Percentiles rank a stretch among this genome's conserved stretches.
Evolutionary conservation across 208 protist species (phyloP).

Genomic region (Trypanosoma cruzi): DNA sequence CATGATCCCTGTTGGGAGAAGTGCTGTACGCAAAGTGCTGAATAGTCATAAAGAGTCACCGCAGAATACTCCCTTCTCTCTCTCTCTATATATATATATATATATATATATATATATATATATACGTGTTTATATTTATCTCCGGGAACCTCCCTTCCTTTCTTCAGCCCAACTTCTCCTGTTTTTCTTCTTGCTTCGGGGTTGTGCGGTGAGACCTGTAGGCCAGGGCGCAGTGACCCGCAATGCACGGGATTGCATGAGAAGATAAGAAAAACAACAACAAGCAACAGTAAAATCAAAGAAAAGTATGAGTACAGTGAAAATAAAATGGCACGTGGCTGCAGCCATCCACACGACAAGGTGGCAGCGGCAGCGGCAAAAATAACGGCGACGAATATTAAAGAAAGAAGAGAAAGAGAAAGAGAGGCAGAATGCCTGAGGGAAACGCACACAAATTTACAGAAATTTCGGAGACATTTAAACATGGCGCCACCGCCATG

Average conservation of each 20-base stretch:
- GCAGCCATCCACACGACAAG: neutral
- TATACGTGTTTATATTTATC: constrained; percentile 1
- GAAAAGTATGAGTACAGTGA: neutral
- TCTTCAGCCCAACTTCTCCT: no score
- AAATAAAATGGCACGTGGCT: neutral
- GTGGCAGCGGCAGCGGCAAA: neutral
- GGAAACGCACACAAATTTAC: neutral
- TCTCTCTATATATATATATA: no score
- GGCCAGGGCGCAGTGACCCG: neutral
- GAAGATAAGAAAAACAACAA: neutral
- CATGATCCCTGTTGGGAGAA: constrained; percentile 41
- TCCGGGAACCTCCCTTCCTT: neutral
- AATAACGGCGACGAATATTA: neutral
- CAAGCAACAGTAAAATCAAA: neutral
- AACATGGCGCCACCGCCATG: neutral
- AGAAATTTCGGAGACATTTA: neutral
- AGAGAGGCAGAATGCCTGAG: neutral
- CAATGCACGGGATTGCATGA: neutral
- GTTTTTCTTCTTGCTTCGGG: neutral
- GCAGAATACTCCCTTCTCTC: neutral
- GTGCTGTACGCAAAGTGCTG: constrained; percentile 48
- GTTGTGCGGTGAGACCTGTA: neutral
- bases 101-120: neutral
- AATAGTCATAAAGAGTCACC: neutral
- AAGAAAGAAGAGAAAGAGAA: neutral